These are phyloP conservation scores for Metschnikowia noctiluminum DNA, from an alignment of 805 yeast genomes.

Conservation along the genomic window DNA sequence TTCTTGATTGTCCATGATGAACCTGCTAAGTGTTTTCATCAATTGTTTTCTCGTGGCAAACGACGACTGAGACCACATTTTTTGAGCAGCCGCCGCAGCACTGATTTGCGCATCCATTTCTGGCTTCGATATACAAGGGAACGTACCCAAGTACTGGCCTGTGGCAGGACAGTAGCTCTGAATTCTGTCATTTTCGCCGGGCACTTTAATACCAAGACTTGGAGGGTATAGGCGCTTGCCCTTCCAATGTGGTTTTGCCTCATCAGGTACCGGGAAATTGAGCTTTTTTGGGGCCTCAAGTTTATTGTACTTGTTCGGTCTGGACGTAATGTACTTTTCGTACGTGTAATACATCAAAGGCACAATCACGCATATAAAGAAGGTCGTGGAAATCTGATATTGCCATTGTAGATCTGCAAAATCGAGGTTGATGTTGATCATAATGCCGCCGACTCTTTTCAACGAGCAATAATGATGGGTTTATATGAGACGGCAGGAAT, in stretches of 20 bases:
- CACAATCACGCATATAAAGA: slow-evolving; percentile 36
- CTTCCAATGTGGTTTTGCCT: slow-evolving; percentile 88
- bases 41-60: slow-evolving; percentile 68
- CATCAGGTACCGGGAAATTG: slow-evolving; percentile 61
- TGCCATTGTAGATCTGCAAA: slow-evolving; percentile 42
- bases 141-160: slow-evolving; percentile 79
- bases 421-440: slow-evolving; percentile 43
- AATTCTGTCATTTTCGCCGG: slow-evolving; percentile 62
- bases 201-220: slow-evolving; percentile 50
- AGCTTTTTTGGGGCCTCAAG: slow-evolving; percentile 47
- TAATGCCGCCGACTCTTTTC: slow-evolving; percentile 8
- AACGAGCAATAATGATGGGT: not conserved
- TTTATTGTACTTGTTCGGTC: slow-evolving; percentile 40
- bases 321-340: slow-evolving; percentile 33
- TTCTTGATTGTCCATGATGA: slow-evolving; percentile 76
- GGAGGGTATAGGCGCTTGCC: slow-evolving; percentile 71
- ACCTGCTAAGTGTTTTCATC: slow-evolving; percentile 66
- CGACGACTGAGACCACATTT: slow-evolving; percentile 47
- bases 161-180: slow-evolving; percentile 96
- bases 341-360: slow-evolving; percentile 35
- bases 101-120: slow-evolving; percentile 68
- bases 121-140: slow-evolving; percentile 55
- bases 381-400: slow-evolving; percentile 43
- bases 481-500: not conserved
- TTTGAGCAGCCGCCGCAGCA: slow-evolving; percentile 55